Conservation (phyloP, 495 filamentous ascomycete genomes). For the Lichina pygmaea region DNA sequence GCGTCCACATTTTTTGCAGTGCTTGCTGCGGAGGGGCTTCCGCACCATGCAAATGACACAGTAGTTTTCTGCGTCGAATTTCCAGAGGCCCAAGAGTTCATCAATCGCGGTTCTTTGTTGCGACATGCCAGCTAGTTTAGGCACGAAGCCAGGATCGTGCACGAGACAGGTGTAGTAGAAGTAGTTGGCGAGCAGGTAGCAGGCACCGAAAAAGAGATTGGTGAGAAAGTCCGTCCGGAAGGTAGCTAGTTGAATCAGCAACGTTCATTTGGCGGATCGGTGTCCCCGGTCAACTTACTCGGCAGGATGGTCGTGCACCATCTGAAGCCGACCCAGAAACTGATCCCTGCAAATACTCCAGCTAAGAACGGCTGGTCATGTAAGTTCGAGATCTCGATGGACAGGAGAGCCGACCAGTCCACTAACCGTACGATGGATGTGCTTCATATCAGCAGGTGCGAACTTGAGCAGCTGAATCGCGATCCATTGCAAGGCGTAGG, state of each 20-base stretch:
- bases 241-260: constrained; percentile 22
- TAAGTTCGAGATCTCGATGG: not conserved
- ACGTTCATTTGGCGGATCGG: not conserved
- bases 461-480: constrained; percentile 51
- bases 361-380: constrained; percentile 51
- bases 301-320: constrained; percentile 53
- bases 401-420: not conserved
- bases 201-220: constrained; percentile 45
- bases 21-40: constrained; percentile 77
- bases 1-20: constrained; percentile 70
- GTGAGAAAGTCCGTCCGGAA: constrained; percentile 33
- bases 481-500: constrained; percentile 51
- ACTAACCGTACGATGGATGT: constrained; percentile 64
- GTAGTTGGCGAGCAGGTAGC: constrained; percentile 39
- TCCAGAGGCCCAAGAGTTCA: constrained; percentile 55
- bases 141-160: constrained; percentile 81
- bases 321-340: constrained; percentile 58
- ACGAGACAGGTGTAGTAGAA: constrained; percentile 73
- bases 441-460: constrained; percentile 62
- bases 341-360: constrained; percentile 69
- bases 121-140: constrained; percentile 63
- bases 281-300: constrained; percentile 18
- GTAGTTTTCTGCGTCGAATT: constrained; percentile 84
- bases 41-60: constrained; percentile 84
- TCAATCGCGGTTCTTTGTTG: constrained; percentile 73